Conservation (phyloP, 805 yeast genomes). For the Metschnikowia arizonensis region DNA sequence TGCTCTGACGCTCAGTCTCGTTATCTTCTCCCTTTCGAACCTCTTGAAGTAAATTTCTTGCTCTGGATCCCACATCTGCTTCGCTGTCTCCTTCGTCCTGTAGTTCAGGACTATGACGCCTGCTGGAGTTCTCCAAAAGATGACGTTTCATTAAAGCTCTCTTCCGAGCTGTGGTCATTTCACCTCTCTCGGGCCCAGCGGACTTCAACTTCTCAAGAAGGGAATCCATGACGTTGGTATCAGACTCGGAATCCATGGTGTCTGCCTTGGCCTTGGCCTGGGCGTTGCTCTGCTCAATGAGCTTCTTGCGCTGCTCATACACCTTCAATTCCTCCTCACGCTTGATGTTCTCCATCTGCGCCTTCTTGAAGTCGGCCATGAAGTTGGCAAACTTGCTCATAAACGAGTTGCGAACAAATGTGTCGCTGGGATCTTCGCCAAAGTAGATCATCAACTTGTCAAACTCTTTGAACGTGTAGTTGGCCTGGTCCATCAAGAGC, state of each 20-base stretch:
- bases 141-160: constrained; percentile 72
- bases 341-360: constrained; percentile 59
- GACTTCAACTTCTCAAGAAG: constrained; percentile 82
- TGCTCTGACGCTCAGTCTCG: constrained; percentile 4
- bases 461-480: constrained; percentile 48
- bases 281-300: constrained; percentile 47
- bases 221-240: constrained; percentile 70
- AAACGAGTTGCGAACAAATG: constrained; percentile 54
- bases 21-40: constrained; percentile 38
- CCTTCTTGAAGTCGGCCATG: constrained; percentile 56
- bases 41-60: constrained; percentile 59
- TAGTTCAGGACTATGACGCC: background rate
- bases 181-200: constrained; percentile 74
- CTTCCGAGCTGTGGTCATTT: constrained; percentile 74
- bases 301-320: constrained; percentile 71
- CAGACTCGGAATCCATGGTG: constrained; percentile 33
- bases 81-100: constrained; percentile 15
- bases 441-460: constrained; percentile 61
- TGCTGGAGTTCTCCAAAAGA: constrained; percentile 38
- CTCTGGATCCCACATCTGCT: constrained; percentile 54
- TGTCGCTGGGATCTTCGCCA: constrained; percentile 64
- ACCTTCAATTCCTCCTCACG: constrained; percentile 65
- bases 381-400: constrained; percentile 60
- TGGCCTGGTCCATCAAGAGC: constrained; percentile 47
- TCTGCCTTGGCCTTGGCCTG: constrained; percentile 21